Base-by-base conservation (phyloP, 768 basidiomycete species). In the Polyporus arcularius region DNA sequence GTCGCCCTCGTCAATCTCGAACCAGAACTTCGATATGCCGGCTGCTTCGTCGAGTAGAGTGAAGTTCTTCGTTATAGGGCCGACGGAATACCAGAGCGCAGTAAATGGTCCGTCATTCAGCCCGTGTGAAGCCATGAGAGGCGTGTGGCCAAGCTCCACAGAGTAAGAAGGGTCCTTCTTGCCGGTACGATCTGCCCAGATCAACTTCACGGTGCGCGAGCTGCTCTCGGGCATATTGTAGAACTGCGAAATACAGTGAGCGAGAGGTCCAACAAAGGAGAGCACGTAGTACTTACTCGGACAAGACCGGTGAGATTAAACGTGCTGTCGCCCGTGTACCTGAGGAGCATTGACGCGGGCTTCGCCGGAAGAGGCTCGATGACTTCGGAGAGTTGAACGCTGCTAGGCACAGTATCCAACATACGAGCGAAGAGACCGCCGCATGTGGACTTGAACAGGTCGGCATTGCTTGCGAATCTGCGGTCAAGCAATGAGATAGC, bases 11-110 rank as follows among this genome's bases (percentile, higher is more conserved):
- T 82, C 74, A 7, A 82, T 77, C 30, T 74, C 70, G 66, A 83
- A 83, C 80, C 80, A 82, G 67, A 82, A 82, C 38, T 76, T 78
- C 35, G 79, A 74, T 54, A 83, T 74, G n/a, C 80, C 81, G 9
- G 68, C 69, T 5, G 73, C 58, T 7, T 75, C 61, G 64, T 77
- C 67, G 58, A 82, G 35, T 39, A 39, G 14, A 4, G 38, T 39
- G 52, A 16, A 21, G 52, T 31, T 39, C 12, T n/a, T n/a, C 15
- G 52, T 35, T 2, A 39, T 72, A 2, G 76, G 76, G 5, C 78
- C 78, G n/a, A 78, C 67, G 61, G 79, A 81, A 55, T 77, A 69
- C 69, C 80, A 82, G 63, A 76, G 74, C 40, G 75, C 70, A 52
- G 79, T 77, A 58, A 60, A 73, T 52, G 70, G 72, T 4, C 76